Evolutionary conservation across 805 yeast species (phyloP).

Genomic region (Peterozyma xylosa): DNA sequence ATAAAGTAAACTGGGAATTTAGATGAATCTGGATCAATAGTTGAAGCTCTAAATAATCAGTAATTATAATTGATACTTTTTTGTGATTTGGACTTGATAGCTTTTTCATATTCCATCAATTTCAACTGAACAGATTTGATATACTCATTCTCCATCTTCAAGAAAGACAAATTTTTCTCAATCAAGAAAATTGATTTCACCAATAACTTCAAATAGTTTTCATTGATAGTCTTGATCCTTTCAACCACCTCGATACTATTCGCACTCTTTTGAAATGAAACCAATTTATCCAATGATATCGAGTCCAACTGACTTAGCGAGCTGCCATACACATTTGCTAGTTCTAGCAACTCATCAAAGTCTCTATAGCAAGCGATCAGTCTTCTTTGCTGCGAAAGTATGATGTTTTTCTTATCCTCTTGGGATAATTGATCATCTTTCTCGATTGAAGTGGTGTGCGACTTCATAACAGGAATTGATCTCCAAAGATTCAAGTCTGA

Average conservation of each 20-base stretch:
- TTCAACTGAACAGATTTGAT: background rate
- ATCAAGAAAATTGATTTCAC: slow-evolving; percentile 5
- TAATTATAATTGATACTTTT: background rate
- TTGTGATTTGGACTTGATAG: background rate
- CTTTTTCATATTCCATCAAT: background rate
- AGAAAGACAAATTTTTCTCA: slow-evolving; percentile 1
- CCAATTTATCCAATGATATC: background rate
- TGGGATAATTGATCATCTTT: no score
- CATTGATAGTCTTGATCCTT: background rate
- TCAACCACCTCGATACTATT: background rate
- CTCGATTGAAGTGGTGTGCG: no score
- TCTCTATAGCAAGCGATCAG: background rate
- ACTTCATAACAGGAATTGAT: no score
- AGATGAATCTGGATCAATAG: no score
- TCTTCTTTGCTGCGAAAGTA: background rate
- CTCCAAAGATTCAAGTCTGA: no score
- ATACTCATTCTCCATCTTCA: slow-evolving; percentile 1
- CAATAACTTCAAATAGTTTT: background rate
- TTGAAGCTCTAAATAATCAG: no score
- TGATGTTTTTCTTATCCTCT: background rate
- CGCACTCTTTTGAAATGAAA: background rate
- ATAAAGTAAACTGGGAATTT: no score
- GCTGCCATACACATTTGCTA: background rate
- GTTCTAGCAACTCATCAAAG: background rate
- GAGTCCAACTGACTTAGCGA: no score